Percentiles rank a stretch among this genome's conserved stretches.
These are phyloP conservation scores for Coemansia sp. DNA, from an alignment of 192 early-diverging fungal genomes.

Conservation along the genomic window DNA sequence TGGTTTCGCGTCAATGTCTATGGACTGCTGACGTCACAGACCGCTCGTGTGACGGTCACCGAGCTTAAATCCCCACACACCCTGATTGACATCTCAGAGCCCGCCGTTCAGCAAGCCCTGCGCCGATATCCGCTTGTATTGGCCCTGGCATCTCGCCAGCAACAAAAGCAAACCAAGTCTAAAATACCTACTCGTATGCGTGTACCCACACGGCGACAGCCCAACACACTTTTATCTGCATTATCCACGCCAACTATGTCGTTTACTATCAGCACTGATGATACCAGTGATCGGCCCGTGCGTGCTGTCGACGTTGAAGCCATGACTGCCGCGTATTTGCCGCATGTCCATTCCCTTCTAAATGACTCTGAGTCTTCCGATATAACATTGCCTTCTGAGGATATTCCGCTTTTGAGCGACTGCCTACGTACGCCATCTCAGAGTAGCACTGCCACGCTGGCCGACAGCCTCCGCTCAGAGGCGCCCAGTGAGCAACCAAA, in stretches of 20 bases:
- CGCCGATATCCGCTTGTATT: conserved; percentile 21
- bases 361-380: neutral
- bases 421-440: conserved; percentile 29
- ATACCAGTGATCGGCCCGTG: conserved; percentile 13
- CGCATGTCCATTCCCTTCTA: conserved; percentile 23
- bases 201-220: conserved; percentile 12
- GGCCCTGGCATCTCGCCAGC: conserved; percentile 8
- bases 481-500: conserved; percentile 4
- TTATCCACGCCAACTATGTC: conserved; percentile 26
- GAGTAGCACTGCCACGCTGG: conserved; percentile 33
- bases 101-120: conserved; percentile 7
- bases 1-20: conserved; percentile 21
- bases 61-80: neutral
- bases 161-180: neutral
- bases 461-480: conserved; percentile 3
- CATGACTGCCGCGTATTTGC: conserved; percentile 42
- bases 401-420: neutral
- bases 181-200: conserved; percentile 17
- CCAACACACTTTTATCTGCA: no score
- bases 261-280: conserved; percentile 28
- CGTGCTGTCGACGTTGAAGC: conserved; percentile 33
- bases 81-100: neutral
- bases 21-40: conserved; percentile 13
- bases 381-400: neutral
- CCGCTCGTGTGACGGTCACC: conserved; percentile 1